Percentiles rank a stretch among this genome's conserved stretches.
Conservation (phyloP, 164 flowering plant genomes). For the Vitis rotundifolia region DNA sequence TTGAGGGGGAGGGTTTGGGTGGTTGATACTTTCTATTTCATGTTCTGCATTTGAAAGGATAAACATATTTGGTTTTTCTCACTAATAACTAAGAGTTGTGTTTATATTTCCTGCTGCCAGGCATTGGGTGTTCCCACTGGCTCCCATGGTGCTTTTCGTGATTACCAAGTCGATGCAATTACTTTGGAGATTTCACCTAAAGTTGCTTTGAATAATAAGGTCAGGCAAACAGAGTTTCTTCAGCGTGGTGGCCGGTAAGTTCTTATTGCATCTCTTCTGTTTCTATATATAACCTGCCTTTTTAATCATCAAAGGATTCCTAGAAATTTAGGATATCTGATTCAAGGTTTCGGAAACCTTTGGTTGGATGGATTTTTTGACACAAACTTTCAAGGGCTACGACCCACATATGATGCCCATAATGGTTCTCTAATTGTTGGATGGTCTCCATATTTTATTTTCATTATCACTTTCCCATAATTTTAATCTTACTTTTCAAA, state of each 20-base stretch:
- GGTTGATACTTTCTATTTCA: not conserved
- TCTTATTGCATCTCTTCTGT: not conserved
- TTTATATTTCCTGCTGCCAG: slow-evolving; percentile 30
- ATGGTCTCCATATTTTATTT: no score
- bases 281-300: not conserved
- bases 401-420: no score
- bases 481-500: no score
- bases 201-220: slow-evolving; percentile 37
- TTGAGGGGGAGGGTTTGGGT: not conserved
- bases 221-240: slow-evolving; percentile 52
- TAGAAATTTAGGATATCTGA: not conserved
- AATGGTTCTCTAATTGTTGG: no score
- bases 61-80: not conserved
- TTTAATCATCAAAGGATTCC: not conserved
- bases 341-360: no score
- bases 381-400: no score
- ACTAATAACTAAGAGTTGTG: not conserved
- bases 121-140: slow-evolving; percentile 92
- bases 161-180: slow-evolving; percentile 88
- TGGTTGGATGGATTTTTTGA: no score
- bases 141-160: slow-evolving; percentile 87
- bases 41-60: not conserved
- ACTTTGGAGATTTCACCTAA: slow-evolving; percentile 73
- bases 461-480: no score
- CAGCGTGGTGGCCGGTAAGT: slow-evolving; percentile 70